A percentile compares a stretch with the other conserved stretches of the same genome.
Evolutionary conservation across 352 stramenopile genomes (phyloP).

Genomic region (Phytopythium oedochilum): DNA sequence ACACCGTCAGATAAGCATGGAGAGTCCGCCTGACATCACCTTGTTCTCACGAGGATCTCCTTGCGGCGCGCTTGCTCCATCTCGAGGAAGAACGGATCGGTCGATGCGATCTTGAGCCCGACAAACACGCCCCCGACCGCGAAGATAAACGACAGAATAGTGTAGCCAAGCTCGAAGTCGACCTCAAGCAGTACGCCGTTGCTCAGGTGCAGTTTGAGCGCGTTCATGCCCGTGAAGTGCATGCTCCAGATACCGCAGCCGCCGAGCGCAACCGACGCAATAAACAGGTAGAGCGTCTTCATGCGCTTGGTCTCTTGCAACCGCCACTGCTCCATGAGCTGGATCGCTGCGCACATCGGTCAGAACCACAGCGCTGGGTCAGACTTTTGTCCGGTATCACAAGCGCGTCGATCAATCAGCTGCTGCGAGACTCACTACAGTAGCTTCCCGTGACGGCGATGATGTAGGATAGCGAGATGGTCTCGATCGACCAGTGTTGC

Average conservation of each 20-base stretch:
- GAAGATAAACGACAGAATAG: conserved; percentile 52
- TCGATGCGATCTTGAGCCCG: conserved; percentile 46
- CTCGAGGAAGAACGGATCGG: conserved; percentile 61
- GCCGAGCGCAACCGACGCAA: conserved; percentile 39
- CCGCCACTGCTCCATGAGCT: conserved; percentile 73
- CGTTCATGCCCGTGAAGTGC: conserved; percentile 75
- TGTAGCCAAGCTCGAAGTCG: conserved; percentile 51
- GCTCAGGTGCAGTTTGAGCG: conserved; percentile 24
- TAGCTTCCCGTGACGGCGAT: conserved; percentile 57
- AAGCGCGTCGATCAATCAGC: too few species aligned
- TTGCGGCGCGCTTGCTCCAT: conserved; percentile 48
- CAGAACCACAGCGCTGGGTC: neutral
- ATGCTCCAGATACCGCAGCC: conserved; percentile 67
- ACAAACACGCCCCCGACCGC: conserved; percentile 48
- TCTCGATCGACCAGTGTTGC: conserved; percentile 38
- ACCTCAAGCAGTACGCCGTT: conserved; percentile 31
- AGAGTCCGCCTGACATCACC: too few species aligned
- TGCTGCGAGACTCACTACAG: conserved; percentile 33
- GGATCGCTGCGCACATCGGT: conserved; percentile 29
- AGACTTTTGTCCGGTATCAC: neutral
- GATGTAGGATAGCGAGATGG: conserved; percentile 43
- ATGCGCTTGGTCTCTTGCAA: conserved; percentile 19
- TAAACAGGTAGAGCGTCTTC: conserved; percentile 35
- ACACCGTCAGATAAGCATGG: conserved; percentile 1
- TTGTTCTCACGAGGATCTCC: conserved; percentile 38